These are phyloP conservation scores for Lojkania enalia DNA, from an alignment of 2,329 filamentous ascomycete species.

Conservation along the genomic window DNA sequence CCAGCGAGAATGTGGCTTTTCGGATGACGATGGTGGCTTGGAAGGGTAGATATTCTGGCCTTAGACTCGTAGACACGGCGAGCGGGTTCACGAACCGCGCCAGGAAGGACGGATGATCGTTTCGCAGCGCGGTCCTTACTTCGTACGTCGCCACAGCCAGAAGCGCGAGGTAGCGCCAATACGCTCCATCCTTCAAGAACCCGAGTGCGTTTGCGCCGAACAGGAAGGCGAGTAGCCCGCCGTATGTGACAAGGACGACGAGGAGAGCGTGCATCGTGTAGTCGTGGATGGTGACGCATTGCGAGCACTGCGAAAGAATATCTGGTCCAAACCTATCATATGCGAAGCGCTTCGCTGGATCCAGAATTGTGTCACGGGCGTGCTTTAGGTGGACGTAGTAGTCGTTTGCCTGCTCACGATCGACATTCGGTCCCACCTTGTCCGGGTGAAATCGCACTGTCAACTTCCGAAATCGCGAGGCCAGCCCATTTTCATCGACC, in stretches of 20 bases:
- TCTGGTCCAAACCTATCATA: conserved; percentile 83
- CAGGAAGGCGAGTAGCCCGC: conserved; percentile 30
- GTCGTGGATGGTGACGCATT: conserved; percentile 70
- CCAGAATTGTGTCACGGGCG: conserved; percentile 83
- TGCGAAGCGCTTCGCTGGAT: conserved; percentile 74
- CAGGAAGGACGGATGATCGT: conserved; percentile 50
- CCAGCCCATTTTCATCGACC: conserved; percentile 75
- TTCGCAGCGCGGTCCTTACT: conserved; percentile 59
- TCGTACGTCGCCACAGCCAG: conserved; percentile 61
- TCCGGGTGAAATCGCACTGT: conserved; percentile 76
- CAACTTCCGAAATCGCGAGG: conserved; percentile 76
- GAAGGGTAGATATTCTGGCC: conserved; percentile 76
- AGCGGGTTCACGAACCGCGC: conserved; percentile 54
- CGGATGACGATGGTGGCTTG: conserved; percentile 77
- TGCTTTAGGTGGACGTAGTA: conserved; percentile 83
- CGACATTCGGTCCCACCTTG: conserved; percentile 59
- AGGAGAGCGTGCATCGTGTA: conserved; percentile 68
- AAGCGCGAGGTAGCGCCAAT: conserved; percentile 57
- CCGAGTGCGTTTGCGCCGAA: conserved; percentile 41
- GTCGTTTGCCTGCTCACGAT: conserved; percentile 38
- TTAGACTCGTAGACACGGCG: conserved; percentile 45
- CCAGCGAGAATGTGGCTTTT: conserved; percentile 72
- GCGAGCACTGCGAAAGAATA: conserved; percentile 56
- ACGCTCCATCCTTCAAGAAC: conserved; percentile 38
- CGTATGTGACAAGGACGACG: conserved; percentile 29